These are phyloP conservation scores for Pyrus pyrifolia DNA, from an alignment of 306 rosid genomes.

Conservation along the genomic window DNA sequence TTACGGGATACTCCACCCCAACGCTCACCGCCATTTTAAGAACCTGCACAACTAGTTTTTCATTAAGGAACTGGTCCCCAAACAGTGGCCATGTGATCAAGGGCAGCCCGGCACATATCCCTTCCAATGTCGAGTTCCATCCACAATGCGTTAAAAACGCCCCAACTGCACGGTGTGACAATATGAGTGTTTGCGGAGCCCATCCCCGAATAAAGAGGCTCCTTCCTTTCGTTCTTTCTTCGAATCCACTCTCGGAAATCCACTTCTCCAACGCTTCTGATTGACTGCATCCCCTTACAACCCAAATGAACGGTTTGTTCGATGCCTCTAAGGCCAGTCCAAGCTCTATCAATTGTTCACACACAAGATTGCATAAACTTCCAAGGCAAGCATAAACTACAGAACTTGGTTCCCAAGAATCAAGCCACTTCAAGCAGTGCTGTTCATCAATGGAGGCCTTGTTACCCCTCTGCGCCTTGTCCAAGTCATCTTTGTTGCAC, in stretches of 20 bases:
- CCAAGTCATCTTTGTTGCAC: constrained; percentile 26
- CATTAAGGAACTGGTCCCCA: constrained; percentile 34
- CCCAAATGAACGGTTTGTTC: constrained; percentile 61
- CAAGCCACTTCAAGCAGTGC: constrained; percentile 44
- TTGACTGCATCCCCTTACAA: constrained; percentile 28
- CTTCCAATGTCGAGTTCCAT: constrained; percentile 25
- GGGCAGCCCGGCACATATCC: constrained; percentile 31
- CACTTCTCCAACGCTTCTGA: constrained; percentile 35
- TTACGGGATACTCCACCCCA: constrained; percentile 31
- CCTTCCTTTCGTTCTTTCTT: constrained; percentile 42
- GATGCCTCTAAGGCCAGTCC: constrained; percentile 55
- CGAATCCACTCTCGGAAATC: constrained; percentile 30
- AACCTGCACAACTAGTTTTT: constrained; percentile 23
- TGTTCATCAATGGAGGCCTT: constrained; percentile 23
- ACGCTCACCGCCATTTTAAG: constrained; percentile 30
- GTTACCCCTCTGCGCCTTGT: constrained; percentile 57
- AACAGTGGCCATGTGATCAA: constrained; percentile 34
- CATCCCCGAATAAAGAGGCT: constrained; percentile 54
- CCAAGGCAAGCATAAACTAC: constrained; percentile 62
- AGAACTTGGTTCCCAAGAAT: constrained; percentile 23
- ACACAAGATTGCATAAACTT: constrained; percentile 38
- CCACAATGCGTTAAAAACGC: constrained; percentile 39
- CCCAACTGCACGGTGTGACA: constrained; percentile 42
- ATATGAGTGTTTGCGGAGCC: constrained; percentile 61
- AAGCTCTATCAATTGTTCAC: constrained; percentile 41